phyloP scores from a whole-genome alignment of 495 filamentous ascomycete genomes.

The Acidomyces sp. region DNA sequence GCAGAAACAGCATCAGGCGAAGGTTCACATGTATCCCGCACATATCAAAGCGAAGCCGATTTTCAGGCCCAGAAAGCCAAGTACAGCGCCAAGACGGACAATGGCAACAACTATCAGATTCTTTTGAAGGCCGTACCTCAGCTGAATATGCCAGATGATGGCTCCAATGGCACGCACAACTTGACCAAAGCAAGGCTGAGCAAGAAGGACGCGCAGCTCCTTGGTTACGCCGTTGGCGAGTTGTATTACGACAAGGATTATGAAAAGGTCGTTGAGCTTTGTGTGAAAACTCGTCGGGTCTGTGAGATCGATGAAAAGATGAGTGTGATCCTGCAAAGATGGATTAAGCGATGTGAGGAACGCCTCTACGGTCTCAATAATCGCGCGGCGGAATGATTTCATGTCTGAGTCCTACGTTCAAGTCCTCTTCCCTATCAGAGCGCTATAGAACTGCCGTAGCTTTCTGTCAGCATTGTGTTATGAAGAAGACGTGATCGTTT shows the following conservation, averaged over 20 bases:
- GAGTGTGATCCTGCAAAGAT: constrained; percentile 5
- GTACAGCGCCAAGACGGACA: constrained; percentile 10
- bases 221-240: constrained; percentile 18
- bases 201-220: constrained; percentile 13
- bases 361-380: too few relatives aligned
- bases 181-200: background rate
- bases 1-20: constrained; percentile 13
- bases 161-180: background rate
- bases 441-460: too few relatives aligned
- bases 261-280: constrained; percentile 7
- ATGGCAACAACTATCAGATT: constrained; percentile 5
- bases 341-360: constrained; percentile 3
- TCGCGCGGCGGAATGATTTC: too few relatives aligned
- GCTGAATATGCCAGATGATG: background rate
- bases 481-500: too few relatives aligned
- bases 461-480: too few relatives aligned
- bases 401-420: too few relatives aligned
- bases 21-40: constrained; percentile 4
- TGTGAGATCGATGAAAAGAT: constrained; percentile 12
- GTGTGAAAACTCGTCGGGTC: background rate
- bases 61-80: constrained; percentile 7
- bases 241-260: constrained; percentile 15
- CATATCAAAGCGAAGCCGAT: constrained; percentile 11
- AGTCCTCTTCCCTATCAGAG: too few relatives aligned
- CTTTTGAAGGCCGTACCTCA: constrained; percentile 11